Evolutionary conservation across 139 green algal genomes (phyloP), one percentile per base, ranked within the genome.

Genomic region (Micractinium sp.): DNA sequence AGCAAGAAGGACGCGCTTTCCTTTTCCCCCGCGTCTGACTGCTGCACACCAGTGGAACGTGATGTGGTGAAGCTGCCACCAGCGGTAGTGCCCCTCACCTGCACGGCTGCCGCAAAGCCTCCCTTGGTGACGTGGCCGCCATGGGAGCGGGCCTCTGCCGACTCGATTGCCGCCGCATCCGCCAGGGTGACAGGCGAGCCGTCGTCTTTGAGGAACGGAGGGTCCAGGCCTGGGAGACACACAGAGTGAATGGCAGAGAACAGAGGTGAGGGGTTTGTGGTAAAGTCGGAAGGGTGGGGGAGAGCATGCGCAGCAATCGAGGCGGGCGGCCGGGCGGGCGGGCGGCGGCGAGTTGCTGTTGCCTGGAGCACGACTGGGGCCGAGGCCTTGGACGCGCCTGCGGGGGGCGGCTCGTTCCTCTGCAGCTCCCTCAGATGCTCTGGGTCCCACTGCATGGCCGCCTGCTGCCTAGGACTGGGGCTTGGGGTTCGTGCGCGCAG

Each of bases 141-240:
- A 33, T 85, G 81, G 14, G 33, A 20, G 9, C 27, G n/a, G 12
- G 81, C 81, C 33, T 85, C 81, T 33, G 53, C 53, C 16, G 81
- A 29, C 81, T 85, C 19, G 0, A 74, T 14, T 9, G 56, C 81
- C 15, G 53, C 53, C 12, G 81, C 81, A 73, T 74, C 81, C 5
- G 56, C 81, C n/a, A 20, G 31, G 2, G 31, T 85, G 31, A 85
- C 81, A 1, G 56, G 81, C 14, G 9, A 71, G 81, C 81, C 41
- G 79, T 85, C 47, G 29, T 85, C 79, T 41, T 85, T 85, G 35
- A 85, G 47, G 31, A 71, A 85, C 0, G 79, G 79, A 12, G 79
- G 79, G 47, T 85, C 79, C 81, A 85, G n/a, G 15, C 76, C 76
- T 82, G 76, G 19, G 29, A 38, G 31, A 77, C 47, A 56, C 47